Evolutionary conservation across 2,329 filamentous ascomycete genomes (phyloP).

Genomic region (Macrophomina phaseolina): DNA sequence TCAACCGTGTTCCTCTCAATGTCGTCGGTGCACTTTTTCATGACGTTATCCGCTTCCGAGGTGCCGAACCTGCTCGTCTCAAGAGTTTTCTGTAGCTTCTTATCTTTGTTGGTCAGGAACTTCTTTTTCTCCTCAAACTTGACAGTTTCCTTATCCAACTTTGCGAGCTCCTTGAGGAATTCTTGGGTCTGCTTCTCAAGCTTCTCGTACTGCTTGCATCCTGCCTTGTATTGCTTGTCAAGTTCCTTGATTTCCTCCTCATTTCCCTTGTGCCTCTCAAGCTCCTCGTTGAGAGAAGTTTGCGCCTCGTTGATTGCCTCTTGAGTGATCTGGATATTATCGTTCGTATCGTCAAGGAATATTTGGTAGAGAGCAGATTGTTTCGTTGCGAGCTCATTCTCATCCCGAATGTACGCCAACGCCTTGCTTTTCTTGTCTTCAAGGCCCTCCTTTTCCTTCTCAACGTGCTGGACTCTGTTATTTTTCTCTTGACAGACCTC

Average conservation of each 20-base stretch:
- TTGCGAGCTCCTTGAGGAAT: conserved; percentile 84
- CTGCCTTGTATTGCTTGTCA: conserved; percentile 81
- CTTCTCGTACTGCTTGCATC: conserved; percentile 80
- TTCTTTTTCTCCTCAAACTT: conserved; percentile 99
- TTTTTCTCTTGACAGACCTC: conserved; percentile 96
- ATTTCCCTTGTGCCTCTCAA: conserved; percentile 89
- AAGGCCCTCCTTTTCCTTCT: conserved; percentile 91
- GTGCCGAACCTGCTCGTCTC: conserved; percentile 75
- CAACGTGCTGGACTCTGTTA: conserved; percentile 92
- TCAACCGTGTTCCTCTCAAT: conserved; percentile 78
- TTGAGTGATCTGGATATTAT: conserved; percentile 86
- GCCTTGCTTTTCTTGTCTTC: conserved; percentile 98
- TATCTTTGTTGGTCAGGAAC: conserved; percentile 86
- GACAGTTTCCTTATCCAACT: conserved; percentile 94
- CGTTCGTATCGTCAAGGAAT: conserved; percentile 83
- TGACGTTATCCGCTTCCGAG: conserved; percentile 75
- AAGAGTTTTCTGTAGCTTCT: conserved; percentile 91
- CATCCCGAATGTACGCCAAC: conserved; percentile 83
- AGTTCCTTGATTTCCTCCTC: conserved; percentile 90
- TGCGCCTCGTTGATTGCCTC: conserved; percentile 94
- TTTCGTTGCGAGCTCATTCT: conserved; percentile 90
- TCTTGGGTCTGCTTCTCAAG: conserved; percentile 82
- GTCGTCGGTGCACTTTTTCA: conserved; percentile 78
- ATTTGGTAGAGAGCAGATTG: conserved; percentile 93
- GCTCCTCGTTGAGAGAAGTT: conserved; percentile 80